Conservation (phyloP, 768 basidiomycete species). For the Termitomyces sp. region DNA sequence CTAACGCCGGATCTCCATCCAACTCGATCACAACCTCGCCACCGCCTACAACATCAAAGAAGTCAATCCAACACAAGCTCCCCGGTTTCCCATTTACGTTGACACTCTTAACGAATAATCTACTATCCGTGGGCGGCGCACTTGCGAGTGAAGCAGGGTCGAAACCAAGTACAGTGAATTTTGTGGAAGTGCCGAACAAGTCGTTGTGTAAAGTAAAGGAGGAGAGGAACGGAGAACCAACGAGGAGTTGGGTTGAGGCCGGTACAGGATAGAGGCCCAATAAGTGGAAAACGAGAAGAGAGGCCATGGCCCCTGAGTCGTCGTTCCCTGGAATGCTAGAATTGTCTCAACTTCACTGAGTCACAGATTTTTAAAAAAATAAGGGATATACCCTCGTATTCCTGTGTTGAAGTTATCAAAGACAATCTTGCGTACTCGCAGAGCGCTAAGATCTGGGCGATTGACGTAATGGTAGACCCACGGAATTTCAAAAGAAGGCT, state of each 20-base stretch:
- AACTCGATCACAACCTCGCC: conserved; percentile 39
- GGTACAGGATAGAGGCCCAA: conserved; percentile 46
- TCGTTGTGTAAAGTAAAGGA: conserved; percentile 35
- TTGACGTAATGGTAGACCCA: conserved; percentile 46
- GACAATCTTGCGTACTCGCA: conserved; percentile 37
- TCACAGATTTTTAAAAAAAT: background rate
- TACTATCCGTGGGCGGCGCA: conserved; percentile 33
- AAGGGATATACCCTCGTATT: conserved; percentile 31
- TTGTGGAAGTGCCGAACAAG: conserved; percentile 31
- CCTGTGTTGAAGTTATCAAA: conserved; percentile 41
- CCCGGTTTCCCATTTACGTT: conserved; percentile 32
- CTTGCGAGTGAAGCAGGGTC: conserved; percentile 28
- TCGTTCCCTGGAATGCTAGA: conserved; percentile 44
- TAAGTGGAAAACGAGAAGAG: conserved; percentile 43
- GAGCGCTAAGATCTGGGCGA: conserved; percentile 42
- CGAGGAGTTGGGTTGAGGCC: conserved; percentile 38
- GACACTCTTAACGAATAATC: conserved; percentile 38
- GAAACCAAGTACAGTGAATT: conserved; percentile 35
- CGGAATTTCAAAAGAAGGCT: conserved; percentile 42
- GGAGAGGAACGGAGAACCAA: conserved; percentile 43
- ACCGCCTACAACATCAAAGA: conserved; percentile 37
- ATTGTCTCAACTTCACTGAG: background rate
- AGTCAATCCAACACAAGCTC: conserved; percentile 40
- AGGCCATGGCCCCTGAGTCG: conserved; percentile 48
- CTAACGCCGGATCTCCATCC: conserved; percentile 29